A percentile compares a stretch with the other conserved stretches of the same genome.
phyloP scores from a whole-genome alignment of 768 basidiomycete species.

The Macrocybe gigantea region DNA sequence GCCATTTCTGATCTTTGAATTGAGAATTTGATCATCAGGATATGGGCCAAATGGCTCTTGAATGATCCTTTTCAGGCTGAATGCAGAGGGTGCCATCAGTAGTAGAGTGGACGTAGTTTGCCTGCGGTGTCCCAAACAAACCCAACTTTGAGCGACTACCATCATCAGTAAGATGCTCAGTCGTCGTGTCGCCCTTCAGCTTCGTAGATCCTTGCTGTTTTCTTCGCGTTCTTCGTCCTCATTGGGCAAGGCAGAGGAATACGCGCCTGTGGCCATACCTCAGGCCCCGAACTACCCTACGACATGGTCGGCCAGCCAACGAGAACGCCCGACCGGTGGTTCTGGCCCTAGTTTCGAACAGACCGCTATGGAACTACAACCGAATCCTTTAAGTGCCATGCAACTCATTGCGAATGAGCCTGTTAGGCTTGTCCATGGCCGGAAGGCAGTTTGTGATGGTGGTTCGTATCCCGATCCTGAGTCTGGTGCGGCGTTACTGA shows the following conservation, averaged over 20 bases:
- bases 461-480: conserved; percentile 47
- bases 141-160: conserved; percentile 3
- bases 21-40: conserved; percentile 20
- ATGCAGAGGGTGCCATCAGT: not conserved
- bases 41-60: conserved; percentile 26
- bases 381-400: conserved; percentile 87
- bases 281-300: conserved; percentile 82
- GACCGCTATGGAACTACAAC: conserved; percentile 81
- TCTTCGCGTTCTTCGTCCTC: too few species aligned
- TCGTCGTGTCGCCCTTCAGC: conserved; percentile 23
- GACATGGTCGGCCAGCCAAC: conserved; percentile 86
- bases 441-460: conserved; percentile 92
- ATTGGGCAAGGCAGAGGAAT: not conserved
- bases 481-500: not conserved
- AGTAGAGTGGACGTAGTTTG: not conserved
- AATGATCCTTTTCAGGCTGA: conserved; percentile 5
- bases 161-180: conserved; percentile 27
- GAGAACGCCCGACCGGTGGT: conserved; percentile 50
- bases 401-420: conserved; percentile 84
- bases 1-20: conserved; percentile 8
- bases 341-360: conserved; percentile 89
- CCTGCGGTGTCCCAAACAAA: not conserved
- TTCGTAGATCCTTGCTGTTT: too few species aligned
- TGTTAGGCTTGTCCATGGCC: conserved; percentile 69
- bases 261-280: conserved; percentile 29